These are phyloP conservation scores for Hibiscus syriacus DNA, from an alignment of 345 rosid species.

Conservation along the genomic window DNA sequence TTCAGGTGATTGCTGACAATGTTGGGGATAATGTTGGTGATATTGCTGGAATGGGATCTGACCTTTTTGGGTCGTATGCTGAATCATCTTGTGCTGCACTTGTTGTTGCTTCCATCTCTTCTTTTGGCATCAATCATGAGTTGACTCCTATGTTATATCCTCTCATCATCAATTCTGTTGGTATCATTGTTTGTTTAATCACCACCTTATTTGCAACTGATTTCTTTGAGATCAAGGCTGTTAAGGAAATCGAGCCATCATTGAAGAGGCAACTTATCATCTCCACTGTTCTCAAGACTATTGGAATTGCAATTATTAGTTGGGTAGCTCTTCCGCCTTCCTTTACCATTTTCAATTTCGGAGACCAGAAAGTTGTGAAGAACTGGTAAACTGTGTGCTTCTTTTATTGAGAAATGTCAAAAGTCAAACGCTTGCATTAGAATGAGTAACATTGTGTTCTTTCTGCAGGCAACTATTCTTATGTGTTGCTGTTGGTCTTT, in stretches of 20 bases:
- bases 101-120: too few relatives aligned
- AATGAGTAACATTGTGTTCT: neutral
- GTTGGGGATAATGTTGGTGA: too few relatives aligned
- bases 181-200: too few relatives aligned
- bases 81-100: constrained; percentile 46
- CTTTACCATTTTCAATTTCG: constrained; percentile 70
- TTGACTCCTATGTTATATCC: too few relatives aligned
- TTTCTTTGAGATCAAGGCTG: constrained; percentile 63
- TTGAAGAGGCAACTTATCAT: constrained; percentile 63
- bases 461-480: constrained; percentile 51
- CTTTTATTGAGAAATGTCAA: neutral
- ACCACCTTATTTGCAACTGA: constrained; percentile 11
- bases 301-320: constrained; percentile 52
- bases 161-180: too few relatives aligned
- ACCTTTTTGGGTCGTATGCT: constrained; percentile 69
- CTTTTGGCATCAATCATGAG: too few relatives aligned
- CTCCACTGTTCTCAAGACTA: constrained; percentile 64
- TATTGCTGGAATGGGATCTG: constrained; percentile 4
- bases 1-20: too few relatives aligned
- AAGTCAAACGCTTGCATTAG: neutral
- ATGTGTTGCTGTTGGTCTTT: constrained; percentile 60
- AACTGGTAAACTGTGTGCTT: constrained; percentile 40
- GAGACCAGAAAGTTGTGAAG: constrained; percentile 58
- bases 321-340: constrained; percentile 58
- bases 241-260: constrained; percentile 67